phyloP scores from a whole-genome alignment of 495 filamentous ascomycete genomes.

The Lepidopterella palustris region DNA sequence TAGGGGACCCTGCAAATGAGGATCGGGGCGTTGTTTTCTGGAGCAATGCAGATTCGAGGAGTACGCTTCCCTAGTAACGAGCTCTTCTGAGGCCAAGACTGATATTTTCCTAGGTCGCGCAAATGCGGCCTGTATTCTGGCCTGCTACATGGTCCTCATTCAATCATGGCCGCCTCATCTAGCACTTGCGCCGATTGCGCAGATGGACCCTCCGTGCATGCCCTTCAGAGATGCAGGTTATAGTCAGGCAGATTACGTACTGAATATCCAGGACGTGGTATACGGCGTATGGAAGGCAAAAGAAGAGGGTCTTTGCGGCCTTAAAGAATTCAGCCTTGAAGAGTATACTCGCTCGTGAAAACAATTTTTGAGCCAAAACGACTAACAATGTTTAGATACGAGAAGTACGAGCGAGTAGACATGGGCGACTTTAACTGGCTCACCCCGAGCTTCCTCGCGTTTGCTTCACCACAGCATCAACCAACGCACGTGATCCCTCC shows the following conservation, averaged over 20 bases:
- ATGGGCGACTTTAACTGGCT: constrained; percentile 99
- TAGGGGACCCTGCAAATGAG: constrained; percentile 79
- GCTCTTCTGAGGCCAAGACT: constrained; percentile 5
- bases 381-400: constrained; percentile 53
- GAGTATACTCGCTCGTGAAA: constrained; percentile 53
- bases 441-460: constrained; percentile 88
- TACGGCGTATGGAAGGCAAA: constrained; percentile 99
- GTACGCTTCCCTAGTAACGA: constrained; percentile 43
- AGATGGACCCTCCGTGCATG: constrained; percentile 95
- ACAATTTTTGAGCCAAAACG: constrained; percentile 6
- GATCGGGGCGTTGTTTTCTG: constrained; percentile 87
- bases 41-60: constrained; percentile 84
- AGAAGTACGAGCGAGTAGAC: constrained; percentile 90
- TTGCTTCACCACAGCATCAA: constrained; percentile 84
- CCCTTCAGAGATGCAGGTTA: constrained; percentile 98
- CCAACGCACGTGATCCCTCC: constrained; percentile 63
- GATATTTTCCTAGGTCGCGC: constrained; percentile 54
- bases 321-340: constrained; percentile 87
- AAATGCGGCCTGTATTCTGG: constrained; percentile 92
- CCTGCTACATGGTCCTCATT: constrained; percentile 98
- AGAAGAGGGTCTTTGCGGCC: constrained; percentile 77
- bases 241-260: constrained; percentile 91
- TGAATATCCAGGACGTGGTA: constrained; percentile 93
- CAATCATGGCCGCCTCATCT: constrained; percentile 97
- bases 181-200: constrained; percentile 91